phyloP scores from a whole-genome alignment of 768 basidiomycete genomes.

The Clavaria fumosa region DNA sequence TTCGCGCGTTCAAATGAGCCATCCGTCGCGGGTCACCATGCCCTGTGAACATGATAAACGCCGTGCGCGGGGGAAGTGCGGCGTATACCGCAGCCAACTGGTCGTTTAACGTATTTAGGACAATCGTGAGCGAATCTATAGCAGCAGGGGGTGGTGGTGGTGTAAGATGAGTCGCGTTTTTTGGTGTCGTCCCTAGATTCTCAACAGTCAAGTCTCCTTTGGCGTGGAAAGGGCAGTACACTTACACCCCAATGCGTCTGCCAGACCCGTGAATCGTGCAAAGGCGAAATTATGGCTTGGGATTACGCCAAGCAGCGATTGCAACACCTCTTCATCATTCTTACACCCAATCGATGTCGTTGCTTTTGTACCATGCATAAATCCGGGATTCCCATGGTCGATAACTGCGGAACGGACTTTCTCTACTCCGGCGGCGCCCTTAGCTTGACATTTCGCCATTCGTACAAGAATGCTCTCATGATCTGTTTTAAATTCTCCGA shows the following conservation, averaged over 20 bases:
- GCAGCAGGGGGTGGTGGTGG: conserved; percentile 18
- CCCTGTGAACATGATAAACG: conserved; percentile 74
- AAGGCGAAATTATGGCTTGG: conserved; percentile 69
- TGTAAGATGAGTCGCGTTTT: conserved; percentile 20
- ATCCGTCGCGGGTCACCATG: conserved; percentile 79
- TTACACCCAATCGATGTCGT: conserved; percentile 61
- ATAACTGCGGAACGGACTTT: conserved; percentile 51
- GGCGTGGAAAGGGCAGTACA: conserved; percentile 9
- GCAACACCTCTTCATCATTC: conserved; percentile 63
- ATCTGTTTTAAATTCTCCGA: conserved; percentile 77
- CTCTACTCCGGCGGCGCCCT: conserved; percentile 22
- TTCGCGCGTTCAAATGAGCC: conserved; percentile 54
- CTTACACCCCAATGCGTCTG: conserved; percentile 73
- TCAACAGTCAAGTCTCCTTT: conserved; percentile 1
- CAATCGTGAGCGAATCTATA: conserved; percentile 19
- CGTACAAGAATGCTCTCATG: conserved; percentile 82
- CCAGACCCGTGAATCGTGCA: conserved; percentile 68
- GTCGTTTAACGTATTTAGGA: conserved; percentile 39
- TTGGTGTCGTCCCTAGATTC: conserved; percentile 45
- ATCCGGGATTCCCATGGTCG: conserved; percentile 70
- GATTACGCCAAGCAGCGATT: conserved; percentile 43
- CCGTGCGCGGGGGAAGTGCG: conserved; percentile 62
- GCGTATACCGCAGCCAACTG: conserved; percentile 49
- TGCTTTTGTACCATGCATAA: conserved; percentile 78
- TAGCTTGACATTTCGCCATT: conserved; percentile 38